Evolutionary conservation across 257 asterid species (phyloP), one percentile per base, ranked within the genome.

Genomic region (Solanum etuberosum): DNA sequence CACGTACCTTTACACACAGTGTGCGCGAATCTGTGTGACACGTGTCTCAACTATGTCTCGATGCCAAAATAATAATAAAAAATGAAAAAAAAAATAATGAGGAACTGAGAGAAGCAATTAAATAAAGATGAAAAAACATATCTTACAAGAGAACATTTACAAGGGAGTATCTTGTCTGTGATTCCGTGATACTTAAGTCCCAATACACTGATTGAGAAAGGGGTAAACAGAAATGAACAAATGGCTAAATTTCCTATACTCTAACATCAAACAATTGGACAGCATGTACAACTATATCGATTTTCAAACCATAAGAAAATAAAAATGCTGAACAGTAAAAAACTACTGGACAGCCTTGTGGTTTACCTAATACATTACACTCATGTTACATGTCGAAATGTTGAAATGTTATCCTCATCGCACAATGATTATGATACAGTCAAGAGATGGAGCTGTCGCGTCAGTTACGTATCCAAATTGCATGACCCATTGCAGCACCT

Each of bases 221-320:
- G 85, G 68, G 67, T 38, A 38, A 76, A 76, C 21, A 80, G 21
- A 27, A 80, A 48, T 29, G 40, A 25, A 80, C 32, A 80, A 46
- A 80, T 80, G 43, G 42, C 40, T 48, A 80, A 46, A 46, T 80
- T 80, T 80, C 40, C 85, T 54, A 54, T 38, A 21, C 89, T 63
- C 86, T 42, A 63, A 68, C 74, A 70, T 81, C 83, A 71, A 67
- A 78, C 83, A 84, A 48, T 31, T 35, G 88, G 87, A 67, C 87
- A 32, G 76, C 70, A 86, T 77, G 85, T 84, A 83, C 87, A 82
- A 48, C 85, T 80, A 80, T 46, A 46, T 48, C 29, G 20, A 80
- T 48, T 73, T 73, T 48, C 65, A 80, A 80, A 80, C 67, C 21
- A 46, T 2, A 27, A 43, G 9, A 9, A 46, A 80, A 80, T 29